Conservation (phyloP, 2,329 filamentous ascomycete species). For the Magnaporthiopsis poae region DNA sequence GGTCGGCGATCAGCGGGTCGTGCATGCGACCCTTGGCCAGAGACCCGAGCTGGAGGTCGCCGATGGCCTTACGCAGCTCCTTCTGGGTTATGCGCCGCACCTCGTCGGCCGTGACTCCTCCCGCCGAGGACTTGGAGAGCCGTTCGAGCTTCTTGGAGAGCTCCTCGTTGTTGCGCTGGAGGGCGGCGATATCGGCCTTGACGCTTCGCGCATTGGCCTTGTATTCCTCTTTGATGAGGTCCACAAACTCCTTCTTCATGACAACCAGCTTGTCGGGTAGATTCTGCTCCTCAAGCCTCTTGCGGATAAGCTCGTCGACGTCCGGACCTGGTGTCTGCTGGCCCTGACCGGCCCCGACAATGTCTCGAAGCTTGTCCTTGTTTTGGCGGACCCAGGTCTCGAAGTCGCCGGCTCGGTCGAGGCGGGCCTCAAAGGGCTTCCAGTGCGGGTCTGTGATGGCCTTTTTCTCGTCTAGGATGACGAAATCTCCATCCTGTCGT, state of each 20-base stretch:
- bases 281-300: constrained; percentile 24
- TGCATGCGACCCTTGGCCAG: constrained; percentile 37
- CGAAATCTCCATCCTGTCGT: constrained; percentile 34
- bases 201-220: background rate
- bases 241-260: constrained; percentile 39
- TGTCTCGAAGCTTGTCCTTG: constrained; percentile 22
- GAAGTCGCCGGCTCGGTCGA: constrained; percentile 23
- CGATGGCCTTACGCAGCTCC: constrained; percentile 33
- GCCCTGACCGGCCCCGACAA: constrained; percentile 13
- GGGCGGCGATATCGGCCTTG: constrained; percentile 19
- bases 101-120: constrained; percentile 19
- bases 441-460: constrained; percentile 37
- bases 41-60: constrained; percentile 36
- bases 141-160: constrained; percentile 21
- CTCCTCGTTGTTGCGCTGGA: constrained; percentile 30
- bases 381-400: constrained; percentile 43
- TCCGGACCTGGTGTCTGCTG: constrained; percentile 23
- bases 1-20: constrained; percentile 30
- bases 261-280: constrained; percentile 28
- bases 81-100: constrained; percentile 30
- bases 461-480: constrained; percentile 34
- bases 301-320: constrained; percentile 27
- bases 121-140: constrained; percentile 22
- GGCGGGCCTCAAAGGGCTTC: constrained; percentile 32
- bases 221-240: constrained; percentile 31